Base-by-base conservation (phyloP, 2,329 filamentous ascomycete species). In the Ascochyta viciae-villosae region DNA sequence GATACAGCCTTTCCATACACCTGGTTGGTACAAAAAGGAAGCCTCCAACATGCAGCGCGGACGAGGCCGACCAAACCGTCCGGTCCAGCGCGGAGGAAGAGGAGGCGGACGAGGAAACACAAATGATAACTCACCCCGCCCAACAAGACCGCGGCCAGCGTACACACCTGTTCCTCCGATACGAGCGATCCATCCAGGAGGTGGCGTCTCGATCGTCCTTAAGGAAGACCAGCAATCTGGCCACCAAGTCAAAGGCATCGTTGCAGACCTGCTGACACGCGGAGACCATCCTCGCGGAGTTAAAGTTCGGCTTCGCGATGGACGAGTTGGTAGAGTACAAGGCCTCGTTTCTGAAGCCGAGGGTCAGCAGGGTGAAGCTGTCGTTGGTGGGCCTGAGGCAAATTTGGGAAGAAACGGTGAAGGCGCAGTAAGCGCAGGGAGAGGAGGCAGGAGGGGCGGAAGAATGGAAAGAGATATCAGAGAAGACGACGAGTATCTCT, bases 141-240 rank as follows among this genome's bases (percentile, higher is more conserved):
- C 54, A 41, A 22, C 54, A 43, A 48, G 47, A 29, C 54, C 48
- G 24, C 42, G 50, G 7, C 58, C 55, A 24, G 50, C 61, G 9
- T 53, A 60, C 35, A 43, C 58, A n/a, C 54, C 63, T 33, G 67
- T 74, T 8, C 72, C 72, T 3, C 34, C 62, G 1, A 46, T 59
- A 47, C 26, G 61, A 8, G 40, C 57, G 10, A 51, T 91, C 4
- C 81, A 83, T 0, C 82, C 83, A 0, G 89, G 89, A 33, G 84
- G 87, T 4, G 60, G 70, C 4, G 90, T 93, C 49, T 89, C 87
- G 44, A 90, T 94, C 51, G 81, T 93, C 1, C 81, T 92, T 29
- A 94, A 94, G 67, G 81, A 83, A 58, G 90, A 94, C 74, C 90
- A 94, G 71, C 84, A 84, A 1, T 92, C 89, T 0, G 90, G 90